phyloP scores from a whole-genome alignment of 108 stramenopile genomes.

The Nitzschia sp. region DNA sequence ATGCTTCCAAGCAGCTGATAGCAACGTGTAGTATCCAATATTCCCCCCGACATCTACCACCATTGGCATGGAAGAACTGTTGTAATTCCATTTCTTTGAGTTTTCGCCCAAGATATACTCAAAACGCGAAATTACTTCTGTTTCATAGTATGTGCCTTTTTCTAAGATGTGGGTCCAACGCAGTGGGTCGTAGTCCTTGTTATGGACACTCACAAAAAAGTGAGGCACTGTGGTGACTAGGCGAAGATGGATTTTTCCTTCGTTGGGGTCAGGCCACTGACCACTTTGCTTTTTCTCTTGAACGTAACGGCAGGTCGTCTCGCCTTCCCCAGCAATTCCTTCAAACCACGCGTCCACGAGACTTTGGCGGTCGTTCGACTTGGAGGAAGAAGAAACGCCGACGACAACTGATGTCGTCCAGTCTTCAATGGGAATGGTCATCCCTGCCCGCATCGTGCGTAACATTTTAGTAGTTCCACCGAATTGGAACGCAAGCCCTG shows the following conservation, averaged over 20 bases:
- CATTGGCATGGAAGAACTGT: neutral
- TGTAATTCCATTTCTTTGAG: neutral
- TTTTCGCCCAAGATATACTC: constrained; percentile 10
- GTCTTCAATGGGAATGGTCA: too few relatives aligned
- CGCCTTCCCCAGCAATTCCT: neutral
- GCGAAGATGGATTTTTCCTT: neutral
- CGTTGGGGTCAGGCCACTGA: constrained; percentile 1
- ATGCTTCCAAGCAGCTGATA: constrained; percentile 45
- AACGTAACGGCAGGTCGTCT: neutral
- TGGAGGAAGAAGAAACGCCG: too few relatives aligned
- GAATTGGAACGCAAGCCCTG: too few relatives aligned
- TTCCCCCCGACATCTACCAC: constrained; percentile 55
- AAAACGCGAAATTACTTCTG: constrained; percentile 29
- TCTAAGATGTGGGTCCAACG: constrained; percentile 41
- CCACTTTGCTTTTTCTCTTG: neutral
- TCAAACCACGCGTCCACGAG: too few relatives aligned
- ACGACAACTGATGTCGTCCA: too few relatives aligned
- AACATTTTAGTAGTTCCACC: too few relatives aligned
- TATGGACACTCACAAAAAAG: constrained; percentile 13
- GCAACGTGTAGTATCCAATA: too few relatives aligned
- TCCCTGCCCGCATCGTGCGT: too few relatives aligned
- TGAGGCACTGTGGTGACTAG: neutral
- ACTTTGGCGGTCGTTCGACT: too few relatives aligned
- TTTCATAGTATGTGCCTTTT: constrained; percentile 50
- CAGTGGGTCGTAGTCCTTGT: constrained; percentile 23